Base-by-base conservation (phyloP, 495 filamentous ascomycete genomes). In the Penicillium psychrofluorescens region DNA sequence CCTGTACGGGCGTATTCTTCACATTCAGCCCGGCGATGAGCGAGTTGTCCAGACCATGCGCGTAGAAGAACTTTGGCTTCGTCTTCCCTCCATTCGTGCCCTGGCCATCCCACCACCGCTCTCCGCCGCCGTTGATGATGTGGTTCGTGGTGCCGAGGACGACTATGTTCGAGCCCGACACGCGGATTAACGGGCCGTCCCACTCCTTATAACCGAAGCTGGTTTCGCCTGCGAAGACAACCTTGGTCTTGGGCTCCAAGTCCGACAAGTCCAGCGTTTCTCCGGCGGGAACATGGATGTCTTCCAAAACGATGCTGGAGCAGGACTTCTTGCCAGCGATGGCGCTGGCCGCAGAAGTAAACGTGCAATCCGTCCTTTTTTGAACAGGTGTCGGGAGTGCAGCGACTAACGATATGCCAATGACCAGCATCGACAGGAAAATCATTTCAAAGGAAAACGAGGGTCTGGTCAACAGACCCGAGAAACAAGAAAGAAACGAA, bases 1-100 rank as follows among this genome's bases (percentile, higher is more conserved):
- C 68, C 46, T 85, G 83, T 6, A 85, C 77, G 0, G 81, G 83
- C 13, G 76, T 74, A 59, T 85, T 81, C 56, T 68, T 56, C 49
- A 77, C 61, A n/a, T 64, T 58, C 29, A 74, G 54, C 35, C 59
- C 62, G 11, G 38, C 57, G 56, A 77, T 76, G 36, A 55, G 63
- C 14, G 68, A 71, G 38, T 64, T 53, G 30, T 57, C 58, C 9
- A 76, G 55, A 29, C 53, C 49, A 49, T 79, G 74, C 16, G 71
- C 74, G 43, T 70, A 70, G 61, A 79, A 76, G 58, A 79, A 78
- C 61, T 77, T 76, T 27, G 75, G 74, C 66, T 78, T 79, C 11
- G 59, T 75, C 62, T 74, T 75, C 43, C 75, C 76, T 32, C 76
- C 74, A 53, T 77, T 76, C 36, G 54, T 63, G 16, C 75, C 75